Base-by-base conservation (phyloP, 306 rosid genomes). In the Vachellia pachyceras region DNA sequence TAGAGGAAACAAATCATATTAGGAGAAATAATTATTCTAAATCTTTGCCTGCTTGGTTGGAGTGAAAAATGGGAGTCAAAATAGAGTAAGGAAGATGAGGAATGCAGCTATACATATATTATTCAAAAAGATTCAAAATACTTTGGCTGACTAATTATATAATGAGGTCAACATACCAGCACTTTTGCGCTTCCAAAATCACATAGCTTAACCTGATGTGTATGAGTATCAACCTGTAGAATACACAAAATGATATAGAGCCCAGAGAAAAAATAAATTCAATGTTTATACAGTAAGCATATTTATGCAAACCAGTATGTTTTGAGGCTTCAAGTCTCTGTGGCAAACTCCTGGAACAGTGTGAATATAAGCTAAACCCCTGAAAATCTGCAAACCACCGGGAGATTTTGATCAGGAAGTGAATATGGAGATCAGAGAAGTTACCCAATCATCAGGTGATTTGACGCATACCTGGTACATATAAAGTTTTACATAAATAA, bases 121-220 rank as follows among this genome's bases (percentile, higher is more conserved):
- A 13, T 6, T 17, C 47, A 23, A 41, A 42, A 42, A 69, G 49
- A 68, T 2, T 66, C 50, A 41, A 18, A 40, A 9, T 40, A 41
- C 9, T 20, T 11, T 11, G 33, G 77, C 45, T 44, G 54, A 47
- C 14, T 64, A 73, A 85, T 74, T 74, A 71, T 58, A 81, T 40
- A 76, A 74, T 63, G 41, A 72, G 39, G 83, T 77, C 78, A 46
- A 83, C 93, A 68, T 90, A 95, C 99, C 66, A 95, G 95, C 88
- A 95, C 74, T 90, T 95, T 95, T 71, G 99, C 99, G 69, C 98
- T 95, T 85, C 99, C 99, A 82, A 95, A 95, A 82, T 95, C 99
- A 35, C 98, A 95, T 49, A 95, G 90, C 85, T 95, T 95, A 77
- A 95, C 98, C 82, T 95, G 98, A 82, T 92, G 99, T 6, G 97